Evolutionary conservation across 73 alveolate species (phyloP).

Genomic region (Tetrahymena thermophila): DNA sequence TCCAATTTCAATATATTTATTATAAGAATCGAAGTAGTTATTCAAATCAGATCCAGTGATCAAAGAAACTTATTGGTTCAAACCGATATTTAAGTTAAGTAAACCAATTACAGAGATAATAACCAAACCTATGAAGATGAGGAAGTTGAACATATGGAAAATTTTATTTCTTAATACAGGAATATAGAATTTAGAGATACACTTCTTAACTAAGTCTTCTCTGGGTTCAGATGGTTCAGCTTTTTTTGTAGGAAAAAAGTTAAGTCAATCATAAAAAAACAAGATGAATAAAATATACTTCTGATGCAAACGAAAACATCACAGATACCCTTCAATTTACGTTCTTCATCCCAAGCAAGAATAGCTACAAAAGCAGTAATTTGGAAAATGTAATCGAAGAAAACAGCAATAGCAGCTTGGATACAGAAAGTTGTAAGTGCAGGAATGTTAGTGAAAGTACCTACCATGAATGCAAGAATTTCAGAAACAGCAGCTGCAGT

Average conservation of each 20-base stretch:
- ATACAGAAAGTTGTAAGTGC: conserved; percentile 83
- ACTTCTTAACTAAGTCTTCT: conserved; percentile 55
- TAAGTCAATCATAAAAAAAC: neutral
- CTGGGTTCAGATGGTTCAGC: conserved; percentile 55
- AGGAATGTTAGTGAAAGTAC: conserved; percentile 85
- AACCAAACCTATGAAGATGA: conserved; percentile 46
- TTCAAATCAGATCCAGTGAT: conserved; percentile 70
- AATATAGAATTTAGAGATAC: conserved; percentile 57
- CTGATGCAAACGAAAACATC: conserved; percentile 70
- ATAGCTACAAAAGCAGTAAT: conserved; percentile 81
- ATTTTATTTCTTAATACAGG: conserved; percentile 58
- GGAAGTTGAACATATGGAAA: conserved; percentile 40
- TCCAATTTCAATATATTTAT: conserved; percentile 80
- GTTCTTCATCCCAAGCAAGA: conserved; percentile 73
- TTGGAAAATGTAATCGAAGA: conserved; percentile 78
- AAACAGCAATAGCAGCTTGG: conserved; percentile 85
- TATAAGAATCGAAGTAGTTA: conserved; percentile 72
- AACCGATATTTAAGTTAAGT: conserved; percentile 60
- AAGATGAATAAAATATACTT: neutral
- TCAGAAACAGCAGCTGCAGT: conserved; percentile 93
- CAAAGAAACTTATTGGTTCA: conserved; percentile 74
- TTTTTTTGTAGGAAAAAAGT: neutral
- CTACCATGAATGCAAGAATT: conserved; percentile 85
- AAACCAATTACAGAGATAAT: conserved; percentile 51
- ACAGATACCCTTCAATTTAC: conserved; percentile 66